Evolutionary conservation across 352 stramenopile genomes (phyloP), one percentile per base, ranked within the genome.

Genomic region (Pythium coloratum): DNA sequence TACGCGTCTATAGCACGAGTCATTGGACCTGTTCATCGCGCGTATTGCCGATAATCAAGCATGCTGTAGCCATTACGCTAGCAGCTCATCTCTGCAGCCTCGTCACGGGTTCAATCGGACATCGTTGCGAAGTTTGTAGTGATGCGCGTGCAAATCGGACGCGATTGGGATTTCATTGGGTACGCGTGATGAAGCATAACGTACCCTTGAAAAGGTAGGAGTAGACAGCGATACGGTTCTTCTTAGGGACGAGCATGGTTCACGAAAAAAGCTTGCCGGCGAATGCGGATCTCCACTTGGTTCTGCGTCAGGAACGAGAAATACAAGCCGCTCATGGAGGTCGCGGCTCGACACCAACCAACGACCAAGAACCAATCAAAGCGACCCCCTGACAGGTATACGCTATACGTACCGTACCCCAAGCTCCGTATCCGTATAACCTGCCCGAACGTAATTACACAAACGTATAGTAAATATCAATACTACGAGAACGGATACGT

Each of bases 191-290:
- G 8, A 20, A 42, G 47, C 26, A 32, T 10, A 49, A 88, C 78
- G 74, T 76, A 92, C 82, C 82, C 80, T 97, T 97, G 82, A 97
- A 98, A 59, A 99, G 96, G 92, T 99, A 99, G 64, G 90, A 98
- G 90, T 99, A 99, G 75, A 99, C 95, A 80, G 95, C 95, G 81
- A 99, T 98, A 78, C 97, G 96, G 91, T 99, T 98, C 84, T 98
- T 97, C 89, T 99, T 99, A 59, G 96, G 89, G 82, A 99, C 88
- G 81, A 95, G 88, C 87, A 94, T 94, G 78, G 71, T 92, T 82
- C 72, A 86, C 65, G 76, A 84, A 83, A 76, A 91, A 90, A 93
- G 82, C 84, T 95, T 95, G 86, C 86, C 86, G 86, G 86, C 84
- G 76, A 92, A 81, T 92, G 86, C 86, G 86, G 86, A 91, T 95